phyloP scores from a whole-genome alignment of 1,284 basidiomycete genomes.

The Lentinus polychrous region DNA sequence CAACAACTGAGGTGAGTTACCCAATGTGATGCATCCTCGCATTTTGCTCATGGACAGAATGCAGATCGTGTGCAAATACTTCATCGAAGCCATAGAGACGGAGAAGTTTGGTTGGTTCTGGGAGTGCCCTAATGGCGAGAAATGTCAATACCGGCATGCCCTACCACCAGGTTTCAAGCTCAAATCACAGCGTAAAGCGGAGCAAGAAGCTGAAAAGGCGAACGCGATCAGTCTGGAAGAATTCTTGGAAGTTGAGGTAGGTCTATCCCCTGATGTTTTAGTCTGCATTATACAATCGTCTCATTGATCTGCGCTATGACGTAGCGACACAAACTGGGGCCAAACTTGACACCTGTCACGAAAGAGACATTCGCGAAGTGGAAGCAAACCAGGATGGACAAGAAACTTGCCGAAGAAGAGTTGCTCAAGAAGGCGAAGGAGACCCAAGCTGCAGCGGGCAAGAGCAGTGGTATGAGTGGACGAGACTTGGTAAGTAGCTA shows the following conservation, averaged over 20 bases:
- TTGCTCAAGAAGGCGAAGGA: conserved; percentile 83
- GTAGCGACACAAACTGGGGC: conserved; percentile 89
- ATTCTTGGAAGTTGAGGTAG: conserved; percentile 93
- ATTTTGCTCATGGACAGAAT: background rate
- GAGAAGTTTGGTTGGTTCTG: conserved; percentile 95
- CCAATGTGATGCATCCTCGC: conserved; percentile 1
- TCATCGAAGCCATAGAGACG: conserved; percentile 94
- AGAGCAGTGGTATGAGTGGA: conserved; percentile 90
- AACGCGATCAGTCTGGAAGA: conserved; percentile 93
- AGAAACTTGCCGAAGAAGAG: conserved; percentile 86
- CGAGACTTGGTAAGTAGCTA: conserved; percentile 74
- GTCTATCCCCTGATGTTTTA: conserved; percentile 17
- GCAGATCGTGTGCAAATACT: conserved; percentile 95
- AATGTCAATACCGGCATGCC: conserved; percentile 93
- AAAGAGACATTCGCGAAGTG: conserved; percentile 88
- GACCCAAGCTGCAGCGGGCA: conserved; percentile 80
- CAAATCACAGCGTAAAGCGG: conserved; percentile 85
- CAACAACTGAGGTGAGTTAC: conserved; percentile 78
- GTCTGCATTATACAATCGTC: background rate
- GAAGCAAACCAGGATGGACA: conserved; percentile 92
- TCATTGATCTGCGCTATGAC: background rate
- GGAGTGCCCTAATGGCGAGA: conserved; percentile 84
- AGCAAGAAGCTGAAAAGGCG: conserved; percentile 81
- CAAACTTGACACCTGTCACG: conserved; percentile 94
- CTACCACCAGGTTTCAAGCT: conserved; percentile 94